Evolutionary conservation across 805 yeast species (phyloP), one percentile per base, ranked within the genome.

Genomic region (Wickerhamomyces kurtzmanii): DNA sequence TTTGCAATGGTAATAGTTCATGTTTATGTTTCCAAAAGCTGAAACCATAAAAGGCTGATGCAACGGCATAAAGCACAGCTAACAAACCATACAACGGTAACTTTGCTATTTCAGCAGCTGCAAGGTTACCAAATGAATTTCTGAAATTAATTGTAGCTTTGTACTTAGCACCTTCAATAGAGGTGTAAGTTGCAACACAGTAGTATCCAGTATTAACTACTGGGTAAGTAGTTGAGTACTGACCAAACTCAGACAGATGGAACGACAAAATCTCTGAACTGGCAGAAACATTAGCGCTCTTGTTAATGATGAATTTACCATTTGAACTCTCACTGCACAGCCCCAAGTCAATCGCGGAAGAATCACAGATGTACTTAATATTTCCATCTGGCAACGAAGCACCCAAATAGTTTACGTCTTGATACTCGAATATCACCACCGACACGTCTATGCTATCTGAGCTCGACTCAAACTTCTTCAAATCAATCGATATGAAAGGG

Each of bases 91-190:
- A 91, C 15, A 85, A 72, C 8, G 95, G 85, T 36, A 91, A 65
- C 44, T 87, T 84, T 17, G 97, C 95, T 40, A 84, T 79, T 51
- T 91, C 94, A 20, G 87, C 64, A 5, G 94, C 98, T 18, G 93
- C 72, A 32, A 91, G 61, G 34, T 83, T 71, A 32, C 98, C 98
- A 53, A 71, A 91, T 4, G 97, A 82, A 56, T 87, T 91, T 59
- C 85, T 91, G 57, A 84, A 91, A 42, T 77, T 78, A 24, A 80
- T 79, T n/a, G 57, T 53, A 11, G 89, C 81, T 28, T 64, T 52
- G 53, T 77, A 91, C 13, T 59, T 61, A 8, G 56, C 50, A 12
- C 45, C 38, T 26, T 48, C 49, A 9, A 50, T 44, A 12, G 51
- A 40, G 15, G 68, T 57, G 38, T 62, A 73, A 0, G 93, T 78